Base-by-base conservation (phyloP, 345 rosid species). In the Brassica carinata region DNA sequence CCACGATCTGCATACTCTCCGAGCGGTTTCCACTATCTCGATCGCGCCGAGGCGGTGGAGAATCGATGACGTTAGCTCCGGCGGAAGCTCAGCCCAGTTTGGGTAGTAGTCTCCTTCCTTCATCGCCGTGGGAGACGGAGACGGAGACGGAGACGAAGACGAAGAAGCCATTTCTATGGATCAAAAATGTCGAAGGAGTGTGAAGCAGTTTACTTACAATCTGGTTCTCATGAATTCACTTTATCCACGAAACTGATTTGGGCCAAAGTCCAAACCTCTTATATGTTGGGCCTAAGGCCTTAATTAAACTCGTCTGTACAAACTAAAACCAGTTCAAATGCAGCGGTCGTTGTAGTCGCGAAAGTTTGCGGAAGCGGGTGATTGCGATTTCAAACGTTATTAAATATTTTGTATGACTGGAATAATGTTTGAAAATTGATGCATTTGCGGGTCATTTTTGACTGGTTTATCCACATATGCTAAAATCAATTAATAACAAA, bases 1-100 rank as follows among this genome's bases (percentile, higher is more conserved):
- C 66, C 66, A 62, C 66, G 84, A 67, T 19, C 83, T 55, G 80
- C 97, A 90, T 15, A 92, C 97, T 4, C 1, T 18, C 69, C 86
- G 88, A 0, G 82, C 92, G 14, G 31, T 86, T 51, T 43, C 67
- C 11, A 92, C 30, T 3, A 89, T 79, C 57, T 85, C 88, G 3
- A 85, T 11, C 55, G 77, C 81, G 1, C 90, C 90, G 2, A 87
- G 61, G 70, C 79, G 81, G 17, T n/a, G 67, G 1, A 92, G 30
- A 2, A 92, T 92, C 63, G 85, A 67, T 17, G 86, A 62, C 8
- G 66, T 62, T 17, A 62, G 14, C 7, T 62, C 66, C 17, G 66
- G 34, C 4, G 9, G 66, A 62, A 62, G 66, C 8, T 62, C 66
- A 8, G 34, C 17, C 66, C 66, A 62, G 34, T 27, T 62, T 62